Percentiles rank a stretch among this genome's conserved stretches.
phyloP scores from a whole-genome alignment of 148 eudicot genomes.

The Fallopia convolvulus region DNA sequence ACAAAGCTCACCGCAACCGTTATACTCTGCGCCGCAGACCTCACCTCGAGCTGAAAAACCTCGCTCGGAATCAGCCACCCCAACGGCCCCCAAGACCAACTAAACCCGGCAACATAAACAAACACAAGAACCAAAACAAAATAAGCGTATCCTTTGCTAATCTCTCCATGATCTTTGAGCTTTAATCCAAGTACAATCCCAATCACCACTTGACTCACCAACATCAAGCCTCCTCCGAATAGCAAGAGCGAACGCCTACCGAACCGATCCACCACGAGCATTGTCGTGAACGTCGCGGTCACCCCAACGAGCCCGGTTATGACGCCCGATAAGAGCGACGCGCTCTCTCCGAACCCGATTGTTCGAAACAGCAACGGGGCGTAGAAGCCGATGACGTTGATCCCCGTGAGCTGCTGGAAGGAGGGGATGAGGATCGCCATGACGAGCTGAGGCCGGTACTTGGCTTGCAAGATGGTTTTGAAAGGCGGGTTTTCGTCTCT shows the following conservation, averaged over 20 bases:
- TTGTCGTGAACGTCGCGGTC: constrained; percentile 16
- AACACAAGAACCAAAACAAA: constrained; percentile 24
- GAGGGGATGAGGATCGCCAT: constrained; percentile 35
- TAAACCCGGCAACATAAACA: constrained; percentile 27
- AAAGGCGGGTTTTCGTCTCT: constrained; percentile 21
- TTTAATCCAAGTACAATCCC: constrained; percentile 31
- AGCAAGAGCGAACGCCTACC: constrained; percentile 23
- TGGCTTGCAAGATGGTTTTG: constrained; percentile 15
- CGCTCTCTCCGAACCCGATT: constrained; percentile 28
- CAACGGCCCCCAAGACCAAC: constrained; percentile 37
- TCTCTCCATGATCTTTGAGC: constrained; percentile 34
- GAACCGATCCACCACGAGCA: constrained; percentile 23
- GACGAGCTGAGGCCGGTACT: constrained; percentile 33
- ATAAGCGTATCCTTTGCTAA: constrained; percentile 21
- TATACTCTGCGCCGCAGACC: constrained; percentile 31
- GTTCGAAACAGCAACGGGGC: constrained; percentile 36
- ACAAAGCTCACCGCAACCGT: constrained; percentile 26
- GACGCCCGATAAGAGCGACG: constrained; percentile 25
- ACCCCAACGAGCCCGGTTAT: constrained; percentile 21
- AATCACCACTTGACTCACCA: constrained; percentile 20
- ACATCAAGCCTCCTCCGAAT: constrained; percentile 24
- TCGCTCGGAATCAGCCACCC: constrained; percentile 38
- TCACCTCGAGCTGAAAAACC: constrained; percentile 26
- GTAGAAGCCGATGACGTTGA: constrained; percentile 32
- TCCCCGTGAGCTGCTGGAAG: constrained; percentile 38